phyloP scores from a whole-genome alignment of 345 rosid genomes.

The Dipteronia sinensis region DNA sequence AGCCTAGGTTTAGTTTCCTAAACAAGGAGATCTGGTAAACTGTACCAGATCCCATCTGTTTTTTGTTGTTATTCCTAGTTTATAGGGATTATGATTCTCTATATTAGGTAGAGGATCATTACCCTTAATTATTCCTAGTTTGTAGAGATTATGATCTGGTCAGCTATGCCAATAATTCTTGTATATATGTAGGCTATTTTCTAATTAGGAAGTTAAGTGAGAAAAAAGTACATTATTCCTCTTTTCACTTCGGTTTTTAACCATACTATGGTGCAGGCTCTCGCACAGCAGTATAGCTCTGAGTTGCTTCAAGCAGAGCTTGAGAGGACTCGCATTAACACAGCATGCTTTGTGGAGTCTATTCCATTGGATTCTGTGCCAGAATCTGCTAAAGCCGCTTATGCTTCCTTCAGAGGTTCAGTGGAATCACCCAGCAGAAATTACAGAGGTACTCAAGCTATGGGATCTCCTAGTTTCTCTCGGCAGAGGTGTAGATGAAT shows the following conservation, averaged over 20 bases:
- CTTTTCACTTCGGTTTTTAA: not conserved
- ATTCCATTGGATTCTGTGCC: conserved; percentile 64
- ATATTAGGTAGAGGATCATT: too few species aligned
- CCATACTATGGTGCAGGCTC: conserved; percentile 48
- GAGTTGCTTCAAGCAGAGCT: conserved; percentile 84
- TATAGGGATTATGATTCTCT: too few species aligned
- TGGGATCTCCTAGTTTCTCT: conserved; percentile 55
- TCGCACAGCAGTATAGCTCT: conserved; percentile 76
- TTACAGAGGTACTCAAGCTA: conserved; percentile 32
- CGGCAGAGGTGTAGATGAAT: conserved; percentile 63
- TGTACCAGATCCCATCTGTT: too few species aligned
- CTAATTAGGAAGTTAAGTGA: too few species aligned
- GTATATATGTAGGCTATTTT: too few species aligned
- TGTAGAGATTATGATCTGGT: too few species aligned
- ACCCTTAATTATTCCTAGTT: too few species aligned
- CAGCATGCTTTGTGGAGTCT: conserved; percentile 85
- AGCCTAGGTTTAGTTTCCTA: too few species aligned
- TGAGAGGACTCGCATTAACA: conserved; percentile 88
- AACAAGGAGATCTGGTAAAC: too few species aligned
- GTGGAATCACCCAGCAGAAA: conserved; percentile 49
- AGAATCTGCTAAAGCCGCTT: conserved; percentile 66
- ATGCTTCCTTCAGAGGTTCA: conserved; percentile 60
- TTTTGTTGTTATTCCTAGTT: too few species aligned
- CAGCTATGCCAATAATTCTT: too few species aligned
- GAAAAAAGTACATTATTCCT: too few species aligned